Base-by-base conservation (phyloP, 2,329 filamentous ascomycete species). In the Hysterium pulicare region DNA sequence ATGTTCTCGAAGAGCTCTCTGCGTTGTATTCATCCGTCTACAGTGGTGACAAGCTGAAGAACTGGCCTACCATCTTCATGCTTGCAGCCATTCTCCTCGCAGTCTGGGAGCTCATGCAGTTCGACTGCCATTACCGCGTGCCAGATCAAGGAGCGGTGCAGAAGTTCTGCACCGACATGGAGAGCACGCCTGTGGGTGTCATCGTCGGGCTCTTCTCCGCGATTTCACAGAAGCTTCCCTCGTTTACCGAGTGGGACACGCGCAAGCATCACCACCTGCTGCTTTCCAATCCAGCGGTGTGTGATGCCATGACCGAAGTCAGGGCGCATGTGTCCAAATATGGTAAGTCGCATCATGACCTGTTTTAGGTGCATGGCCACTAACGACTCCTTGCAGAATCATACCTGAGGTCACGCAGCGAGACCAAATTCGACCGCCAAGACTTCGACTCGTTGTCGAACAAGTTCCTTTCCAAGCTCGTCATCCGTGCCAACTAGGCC, bases 41-140 rank as follows among this genome's bases (percentile, higher is more conserved):
- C 78, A 94, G 87, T 58, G 91, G 91, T 46, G 91, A 96, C 68
- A 91, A 94, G 70, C 81, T 96, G 57, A 96, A 95, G 82, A 95
- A 96, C 74, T 97, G 91, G 91, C 91, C 91, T 2, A 96, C 90
- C 37, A 97, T 97, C 66, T 97, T 96, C 78, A 94, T 97, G 81
- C 78, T 96, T 42, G 91, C 90, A 8, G 90, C 88, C 4, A 93
- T 97, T 50, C 81, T 97, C 24, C 78, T 97, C 36, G 88, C 88
- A 9, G 89, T 97, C 16, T 97, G 91, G 91, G 91, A 97, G 68
- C 86, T 95, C 77, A 96, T 97, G 83, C 90, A 97, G 68, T 97
- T 96, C 62, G 91, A 97, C 72, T 94, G 87, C 77, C 88, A 95
- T 72, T 97, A 95, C 77, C 86, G 91, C 40, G 84, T 94, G 3